Evolutionary conservation across 2,329 filamentous ascomycete species (phyloP).

Genomic region (Claviceps paspali): DNA sequence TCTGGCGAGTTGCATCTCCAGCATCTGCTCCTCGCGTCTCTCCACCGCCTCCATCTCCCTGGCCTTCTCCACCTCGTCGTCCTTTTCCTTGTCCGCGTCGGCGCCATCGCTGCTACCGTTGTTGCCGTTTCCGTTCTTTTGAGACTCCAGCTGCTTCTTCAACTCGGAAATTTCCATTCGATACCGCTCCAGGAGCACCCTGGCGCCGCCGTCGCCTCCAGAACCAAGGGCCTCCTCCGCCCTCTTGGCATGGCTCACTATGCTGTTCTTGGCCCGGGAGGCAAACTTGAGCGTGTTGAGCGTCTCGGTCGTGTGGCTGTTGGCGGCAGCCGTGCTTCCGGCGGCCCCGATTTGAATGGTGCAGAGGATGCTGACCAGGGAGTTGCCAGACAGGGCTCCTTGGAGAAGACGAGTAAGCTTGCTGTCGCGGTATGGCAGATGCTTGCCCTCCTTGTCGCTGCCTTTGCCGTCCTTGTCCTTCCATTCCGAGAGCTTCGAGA

Average conservation of each 20-base stretch:
- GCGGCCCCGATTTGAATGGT: constrained; percentile 81
- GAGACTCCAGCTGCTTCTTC: constrained; percentile 64
- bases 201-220: constrained; percentile 70
- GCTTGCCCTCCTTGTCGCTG: constrained; percentile 71
- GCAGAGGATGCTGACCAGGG: constrained; percentile 91
- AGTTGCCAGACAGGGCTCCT: constrained; percentile 81
- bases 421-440: constrained; percentile 92
- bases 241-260: constrained; percentile 90
- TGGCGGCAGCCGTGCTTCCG: constrained; percentile 53
- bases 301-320: constrained; percentile 71
- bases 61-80: constrained; percentile 56
- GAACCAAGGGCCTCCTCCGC: constrained; percentile 75
- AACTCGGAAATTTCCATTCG: constrained; percentile 83
- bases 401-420: constrained; percentile 89
- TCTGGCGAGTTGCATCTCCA: constrained; percentile 94
- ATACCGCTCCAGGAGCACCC: constrained; percentile 82
- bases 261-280: constrained; percentile 91
- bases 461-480: constrained; percentile 67
- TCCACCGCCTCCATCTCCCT: constrained; percentile 68
- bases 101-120: constrained; percentile 33
- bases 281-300: constrained; percentile 96
- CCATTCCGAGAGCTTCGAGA: constrained; percentile 76
- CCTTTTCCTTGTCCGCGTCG: constrained; percentile 35
- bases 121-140: constrained; percentile 52
- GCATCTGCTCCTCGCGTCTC: constrained; percentile 89